phyloP scores from a whole-genome alignment of 192 early-diverging fungal species.

The Coemansia sp. region DNA sequence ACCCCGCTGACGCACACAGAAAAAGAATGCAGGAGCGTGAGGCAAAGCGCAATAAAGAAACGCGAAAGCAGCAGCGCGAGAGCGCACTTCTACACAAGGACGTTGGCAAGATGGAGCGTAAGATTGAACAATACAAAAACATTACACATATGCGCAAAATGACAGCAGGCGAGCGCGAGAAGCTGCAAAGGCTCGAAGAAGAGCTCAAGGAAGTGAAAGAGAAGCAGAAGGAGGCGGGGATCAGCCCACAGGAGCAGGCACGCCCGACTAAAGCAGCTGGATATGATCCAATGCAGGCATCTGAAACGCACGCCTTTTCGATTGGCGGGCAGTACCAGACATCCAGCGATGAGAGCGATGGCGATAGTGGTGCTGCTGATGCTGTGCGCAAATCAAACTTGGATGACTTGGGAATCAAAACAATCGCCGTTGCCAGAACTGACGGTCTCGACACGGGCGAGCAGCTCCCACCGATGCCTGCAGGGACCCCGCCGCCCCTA shows the following conservation, averaged over 20 bases:
- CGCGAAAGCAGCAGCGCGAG: conserved; percentile 39
- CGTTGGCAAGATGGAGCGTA: conserved; percentile 35
- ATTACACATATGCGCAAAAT: conserved; percentile 23
- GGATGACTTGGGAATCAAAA: conserved; percentile 6
- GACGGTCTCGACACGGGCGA: not conserved
- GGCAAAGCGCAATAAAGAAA: conserved; percentile 43
- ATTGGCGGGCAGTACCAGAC: conserved; percentile 13
- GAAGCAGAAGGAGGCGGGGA: conserved; percentile 37
- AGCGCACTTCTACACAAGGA: conserved; percentile 24
- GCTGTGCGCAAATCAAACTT: not conserved
- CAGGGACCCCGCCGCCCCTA: conserved; percentile 38
- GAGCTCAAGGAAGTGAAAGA: conserved; percentile 27
- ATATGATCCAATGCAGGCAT: conserved; percentile 32
- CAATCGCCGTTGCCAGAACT: not conserved
- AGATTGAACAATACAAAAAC: conserved; percentile 33
- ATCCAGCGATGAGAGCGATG: conserved; percentile 3
- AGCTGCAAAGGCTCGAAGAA: conserved; percentile 20
- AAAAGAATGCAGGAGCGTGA: conserved; percentile 39
- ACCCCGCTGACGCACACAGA: conserved; percentile 25
- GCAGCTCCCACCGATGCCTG: conserved; percentile 42
- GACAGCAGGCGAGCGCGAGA: conserved; percentile 36
- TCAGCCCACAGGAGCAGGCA: conserved; percentile 4
- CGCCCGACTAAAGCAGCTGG: conserved; percentile 8
- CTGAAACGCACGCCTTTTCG: not conserved
- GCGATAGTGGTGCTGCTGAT: not conserved